Evolutionary conservation across 2,329 filamentous ascomycete genomes (phyloP).

Genomic region (Ophiostoma ips): DNA sequence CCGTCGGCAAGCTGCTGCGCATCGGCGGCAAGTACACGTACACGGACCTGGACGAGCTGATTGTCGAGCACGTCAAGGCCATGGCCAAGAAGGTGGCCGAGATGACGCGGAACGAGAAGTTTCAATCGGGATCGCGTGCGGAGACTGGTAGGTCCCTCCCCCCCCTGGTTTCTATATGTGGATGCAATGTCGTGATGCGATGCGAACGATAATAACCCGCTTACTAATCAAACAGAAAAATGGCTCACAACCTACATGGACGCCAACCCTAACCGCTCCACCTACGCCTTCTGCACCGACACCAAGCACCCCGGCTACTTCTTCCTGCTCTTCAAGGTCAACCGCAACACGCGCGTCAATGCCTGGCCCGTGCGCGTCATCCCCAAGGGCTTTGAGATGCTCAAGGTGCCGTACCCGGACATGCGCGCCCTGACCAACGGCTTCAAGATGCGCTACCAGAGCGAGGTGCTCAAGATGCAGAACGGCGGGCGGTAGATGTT

Average conservation of each 20-base stretch:
- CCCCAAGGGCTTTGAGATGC: constrained; percentile 83
- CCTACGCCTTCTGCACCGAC: constrained; percentile 93
- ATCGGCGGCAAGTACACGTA: constrained; percentile 85
- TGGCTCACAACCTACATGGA: constrained; percentile 95
- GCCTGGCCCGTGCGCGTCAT: constrained; percentile 82
- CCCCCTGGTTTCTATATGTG: not conserved
- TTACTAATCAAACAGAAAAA: constrained; percentile 47
- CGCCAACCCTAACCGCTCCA: constrained; percentile 84
- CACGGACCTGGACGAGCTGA: constrained; percentile 90
- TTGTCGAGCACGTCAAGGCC: constrained; percentile 91
- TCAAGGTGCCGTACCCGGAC: constrained; percentile 80
- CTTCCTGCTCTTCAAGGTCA: constrained; percentile 90
- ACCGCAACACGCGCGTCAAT: constrained; percentile 55
- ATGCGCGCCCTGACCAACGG: constrained; percentile 94
- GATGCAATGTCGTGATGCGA: not conserved
- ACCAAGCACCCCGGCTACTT: constrained; percentile 89
- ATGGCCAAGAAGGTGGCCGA: constrained; percentile 98
- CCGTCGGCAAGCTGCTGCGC: constrained; percentile 71
- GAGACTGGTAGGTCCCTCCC: constrained; percentile 31
- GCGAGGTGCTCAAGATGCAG: constrained; percentile 49
- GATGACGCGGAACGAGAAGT: constrained; percentile 90
- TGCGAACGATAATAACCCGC: too few relatives aligned
- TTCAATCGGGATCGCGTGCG: constrained; percentile 63
- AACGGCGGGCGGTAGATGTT: constrained; percentile 9
- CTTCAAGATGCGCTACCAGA: constrained; percentile 72